phyloP scores from a whole-genome alignment of 352 stramenopile species.

The Phytophthora litchii region DNA sequence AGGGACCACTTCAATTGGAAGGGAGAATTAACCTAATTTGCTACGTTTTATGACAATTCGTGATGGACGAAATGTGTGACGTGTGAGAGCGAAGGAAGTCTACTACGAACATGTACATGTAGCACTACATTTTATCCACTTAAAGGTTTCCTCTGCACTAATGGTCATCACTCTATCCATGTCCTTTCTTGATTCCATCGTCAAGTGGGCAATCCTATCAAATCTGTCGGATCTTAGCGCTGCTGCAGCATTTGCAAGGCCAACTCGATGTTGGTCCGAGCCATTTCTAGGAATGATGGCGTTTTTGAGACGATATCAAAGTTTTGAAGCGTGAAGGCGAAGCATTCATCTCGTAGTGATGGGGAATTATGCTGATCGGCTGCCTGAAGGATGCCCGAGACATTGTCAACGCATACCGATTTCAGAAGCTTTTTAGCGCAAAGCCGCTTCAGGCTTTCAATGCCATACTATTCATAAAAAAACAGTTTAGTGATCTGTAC shows the following conservation, averaged over 20 bases:
- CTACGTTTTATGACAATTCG: background rate
- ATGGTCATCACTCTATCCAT: background rate
- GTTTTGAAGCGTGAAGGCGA: slow-evolving; percentile 96
- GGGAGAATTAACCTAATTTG: background rate
- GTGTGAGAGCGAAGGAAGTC: no score
- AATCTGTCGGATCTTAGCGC: slow-evolving; percentile 37
- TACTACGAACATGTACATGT: no score
- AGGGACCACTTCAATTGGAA: slow-evolving; percentile 3
- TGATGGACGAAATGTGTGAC: no score
- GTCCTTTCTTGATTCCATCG: slow-evolving; percentile 14
- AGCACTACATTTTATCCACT: background rate
- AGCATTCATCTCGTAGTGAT: slow-evolving; percentile 93
- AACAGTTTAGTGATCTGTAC: background rate
- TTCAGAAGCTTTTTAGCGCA: slow-evolving; percentile 95
- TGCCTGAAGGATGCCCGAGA: slow-evolving; percentile 95
- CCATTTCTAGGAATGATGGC: slow-evolving; percentile 97
- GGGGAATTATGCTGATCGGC: slow-evolving; percentile 94
- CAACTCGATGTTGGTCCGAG: slow-evolving; percentile 96
- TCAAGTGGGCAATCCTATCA: slow-evolving; percentile 13
- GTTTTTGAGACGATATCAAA: slow-evolving; percentile 98
- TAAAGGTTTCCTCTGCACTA: background rate
- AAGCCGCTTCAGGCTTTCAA: slow-evolving; percentile 84
- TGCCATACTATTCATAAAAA: slow-evolving; percentile 61
- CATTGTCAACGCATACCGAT: slow-evolving; percentile 95
- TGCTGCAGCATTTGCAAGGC: slow-evolving; percentile 96